phyloP scores from a whole-genome alignment of 2,329 filamentous ascomycete species.

The Sclerotinia sclerotiorum region DNA sequence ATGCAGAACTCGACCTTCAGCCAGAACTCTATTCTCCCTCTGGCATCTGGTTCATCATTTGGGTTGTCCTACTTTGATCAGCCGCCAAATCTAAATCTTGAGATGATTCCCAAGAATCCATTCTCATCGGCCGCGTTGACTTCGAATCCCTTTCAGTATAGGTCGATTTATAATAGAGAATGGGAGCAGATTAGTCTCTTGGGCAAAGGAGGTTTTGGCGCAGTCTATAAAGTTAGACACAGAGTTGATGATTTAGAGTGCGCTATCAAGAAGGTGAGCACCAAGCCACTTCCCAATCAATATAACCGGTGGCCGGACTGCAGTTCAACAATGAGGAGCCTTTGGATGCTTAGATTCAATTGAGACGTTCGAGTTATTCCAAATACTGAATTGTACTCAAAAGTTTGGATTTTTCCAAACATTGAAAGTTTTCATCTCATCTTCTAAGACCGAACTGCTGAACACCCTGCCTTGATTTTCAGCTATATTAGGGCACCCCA shows the following conservation, averaged over 20 bases:
- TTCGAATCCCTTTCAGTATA: constrained; percentile 19
- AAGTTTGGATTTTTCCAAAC: no score
- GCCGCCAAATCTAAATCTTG: constrained; percentile 1
- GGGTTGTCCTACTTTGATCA: constrained; percentile 23
- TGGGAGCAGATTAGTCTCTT: constrained; percentile 51
- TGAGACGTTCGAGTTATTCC: background rate
- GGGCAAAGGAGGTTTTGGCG: constrained; percentile 65
- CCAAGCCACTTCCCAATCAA: background rate
- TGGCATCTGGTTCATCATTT: background rate
- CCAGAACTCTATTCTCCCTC: constrained; percentile 1
- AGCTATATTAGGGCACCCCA: background rate
- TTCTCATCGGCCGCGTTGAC: constrained; percentile 21
- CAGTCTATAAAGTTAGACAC: constrained; percentile 61
- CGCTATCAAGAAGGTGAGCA: constrained; percentile 57
- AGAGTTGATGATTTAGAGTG: constrained; percentile 62
- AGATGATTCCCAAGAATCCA: constrained; percentile 16
- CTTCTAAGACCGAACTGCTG: no score
- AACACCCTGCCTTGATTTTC: no score
- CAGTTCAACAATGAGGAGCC: no score
- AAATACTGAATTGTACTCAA: no score
- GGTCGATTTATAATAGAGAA: constrained; percentile 18
- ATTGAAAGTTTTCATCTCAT: no score
- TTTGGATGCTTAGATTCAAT: no score
- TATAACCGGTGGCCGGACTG: no score
- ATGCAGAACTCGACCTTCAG: constrained; percentile 1